Evolutionary conservation across 2,329 filamentous ascomycete species (phyloP).

Genomic region (Monosporascus sp.): DNA sequence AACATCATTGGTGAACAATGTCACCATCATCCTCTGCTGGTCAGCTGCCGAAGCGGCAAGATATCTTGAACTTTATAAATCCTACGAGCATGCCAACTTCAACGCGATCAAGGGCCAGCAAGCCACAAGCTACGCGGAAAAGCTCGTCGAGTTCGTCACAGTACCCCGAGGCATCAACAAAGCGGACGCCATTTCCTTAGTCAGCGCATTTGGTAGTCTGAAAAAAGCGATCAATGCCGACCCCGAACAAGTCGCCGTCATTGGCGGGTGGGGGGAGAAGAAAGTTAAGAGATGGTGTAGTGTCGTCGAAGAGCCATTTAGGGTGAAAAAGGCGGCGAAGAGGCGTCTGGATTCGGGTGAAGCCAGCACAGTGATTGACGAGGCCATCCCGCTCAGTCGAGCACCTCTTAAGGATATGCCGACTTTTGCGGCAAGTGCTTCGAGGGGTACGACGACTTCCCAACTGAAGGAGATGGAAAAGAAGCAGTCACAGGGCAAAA

Average conservation of each 20-base stretch:
- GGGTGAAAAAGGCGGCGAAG: conserved; percentile 66
- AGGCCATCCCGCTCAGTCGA: conserved; percentile 35
- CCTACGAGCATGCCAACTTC: conserved; percentile 78
- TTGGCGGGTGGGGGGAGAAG: conserved; percentile 93
- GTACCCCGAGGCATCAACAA: conserved; percentile 89
- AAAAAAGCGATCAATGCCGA: conserved; percentile 82
- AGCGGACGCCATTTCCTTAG: conserved; percentile 83
- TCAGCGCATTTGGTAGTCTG: conserved; percentile 87
- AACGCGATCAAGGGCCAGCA: conserved; percentile 82
- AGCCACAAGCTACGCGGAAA: conserved; percentile 77
- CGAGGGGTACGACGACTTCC: conserved; percentile 17
- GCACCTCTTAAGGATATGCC: conserved; percentile 39
- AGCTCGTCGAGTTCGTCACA: conserved; percentile 88
- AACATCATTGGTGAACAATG: conserved; percentile 85
- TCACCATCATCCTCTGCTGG: conserved; percentile 92
- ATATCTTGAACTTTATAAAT: conserved; percentile 93
- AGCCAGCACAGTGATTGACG: conserved; percentile 25
- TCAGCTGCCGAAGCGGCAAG: conserved; percentile 87
- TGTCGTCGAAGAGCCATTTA: conserved; percentile 80
- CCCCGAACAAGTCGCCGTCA: conserved; percentile 74
- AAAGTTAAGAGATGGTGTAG: conserved; percentile 85
- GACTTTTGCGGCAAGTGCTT: conserved; percentile 17
- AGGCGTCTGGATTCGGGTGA: conserved; percentile 24
- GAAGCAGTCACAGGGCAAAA: conserved; percentile 10
- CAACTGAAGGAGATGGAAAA: conserved; percentile 10